Base-by-base conservation (phyloP, 169 alveolate genomes). In the Cryptosporidium ubiquitum region DNA sequence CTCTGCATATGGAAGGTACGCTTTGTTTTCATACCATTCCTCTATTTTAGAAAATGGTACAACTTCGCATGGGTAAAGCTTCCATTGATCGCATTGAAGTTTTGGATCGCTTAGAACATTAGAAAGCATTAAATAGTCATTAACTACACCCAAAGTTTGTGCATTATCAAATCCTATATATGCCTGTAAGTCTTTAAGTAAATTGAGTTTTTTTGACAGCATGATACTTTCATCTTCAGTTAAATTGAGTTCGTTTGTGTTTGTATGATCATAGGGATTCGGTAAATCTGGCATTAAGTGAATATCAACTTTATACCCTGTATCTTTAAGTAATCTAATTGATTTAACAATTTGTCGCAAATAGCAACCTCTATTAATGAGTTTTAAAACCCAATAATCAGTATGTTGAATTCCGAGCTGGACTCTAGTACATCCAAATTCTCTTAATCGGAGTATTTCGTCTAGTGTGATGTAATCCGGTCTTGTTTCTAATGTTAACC, bases 61-160 rank as follows among this genome's bases (percentile, higher is more conserved):
- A 74, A 96, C 96, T 89, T 96, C 98, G 86, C 99, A 97, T 14
- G 99, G 99, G 70, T 97, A 97, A 37, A 97, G 94, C 91, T 97
- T 97, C 99, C 99, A 97, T 85, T 97, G 99, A 86, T 97, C 99
- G 4, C 97, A 98, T 92, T 97, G 99, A 47, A 97, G 94, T 33
- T 92, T 94, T 49, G 96, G 95, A 49, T 95, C 92, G 52, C 94
- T 70, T 44, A 97, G 89, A 18, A 95, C 94, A 68, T 92, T 91
- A 68, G 94, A 86, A 84, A 97, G 95, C 99, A 97, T 97, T 73
- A 86, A 94, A 66, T 91, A 85, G 66, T 97, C 99, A 91, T 91
- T 92, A 52, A 92, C 94, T 16, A 95, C 96, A 5, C 89, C 89
- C 20, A 79, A 29, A 26, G 79, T 79, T 26, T 58, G 89, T 26